Evolutionary conservation across 805 yeast genomes (phyloP).

Genomic region (Scheffersomyces lignosus): DNA sequence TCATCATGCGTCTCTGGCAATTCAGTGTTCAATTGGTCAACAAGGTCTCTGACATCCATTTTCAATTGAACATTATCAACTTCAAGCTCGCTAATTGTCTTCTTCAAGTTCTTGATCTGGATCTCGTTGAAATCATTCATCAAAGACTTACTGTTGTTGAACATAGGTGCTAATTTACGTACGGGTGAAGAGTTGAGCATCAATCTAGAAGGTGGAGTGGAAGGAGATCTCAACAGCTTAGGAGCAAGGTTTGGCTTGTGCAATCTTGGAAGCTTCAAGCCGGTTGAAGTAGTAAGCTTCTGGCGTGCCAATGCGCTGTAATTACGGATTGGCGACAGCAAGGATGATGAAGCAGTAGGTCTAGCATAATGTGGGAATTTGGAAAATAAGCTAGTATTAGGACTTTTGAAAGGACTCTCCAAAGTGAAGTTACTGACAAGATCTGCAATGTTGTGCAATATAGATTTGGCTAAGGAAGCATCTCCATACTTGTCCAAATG

Average conservation of each 20-base stretch:
- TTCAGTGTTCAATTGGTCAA: not conserved
- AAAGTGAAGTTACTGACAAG: conserved; percentile 19
- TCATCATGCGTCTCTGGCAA: not conserved
- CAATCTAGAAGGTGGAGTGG: conserved; percentile 1
- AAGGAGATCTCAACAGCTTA: conserved; percentile 1
- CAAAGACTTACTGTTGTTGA: no score
- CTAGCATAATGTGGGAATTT: conserved; percentile 31
- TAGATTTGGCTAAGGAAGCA: conserved; percentile 22
- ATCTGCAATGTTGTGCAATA: conserved; percentile 24
- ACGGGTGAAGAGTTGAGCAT: conserved; percentile 6
- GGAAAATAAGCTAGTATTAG: conserved; percentile 2
- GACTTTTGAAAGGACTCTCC: conserved; percentile 3
- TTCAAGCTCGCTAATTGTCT: conserved; percentile 10
- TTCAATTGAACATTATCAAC: conserved; percentile 12
- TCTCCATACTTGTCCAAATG: conserved; percentile 29
- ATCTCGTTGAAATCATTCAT: conserved; percentile 1
- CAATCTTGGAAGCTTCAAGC: conserved; percentile 7
- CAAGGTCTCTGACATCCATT: conserved; percentile 3
- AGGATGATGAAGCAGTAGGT: conserved; percentile 33
- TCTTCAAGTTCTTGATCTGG: conserved; percentile 9
- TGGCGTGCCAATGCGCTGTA: not conserved
- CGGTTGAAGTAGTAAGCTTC: conserved; percentile 9
- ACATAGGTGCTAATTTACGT: not conserved
- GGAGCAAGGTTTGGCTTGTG: conserved; percentile 7
- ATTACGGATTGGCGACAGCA: conserved; percentile 9